A percentile compares a stretch with the other conserved stretches of the same genome.
phyloP scores from a whole-genome alignment of 2,329 filamentous ascomycete species.

The Xylariaceae sp. region DNA sequence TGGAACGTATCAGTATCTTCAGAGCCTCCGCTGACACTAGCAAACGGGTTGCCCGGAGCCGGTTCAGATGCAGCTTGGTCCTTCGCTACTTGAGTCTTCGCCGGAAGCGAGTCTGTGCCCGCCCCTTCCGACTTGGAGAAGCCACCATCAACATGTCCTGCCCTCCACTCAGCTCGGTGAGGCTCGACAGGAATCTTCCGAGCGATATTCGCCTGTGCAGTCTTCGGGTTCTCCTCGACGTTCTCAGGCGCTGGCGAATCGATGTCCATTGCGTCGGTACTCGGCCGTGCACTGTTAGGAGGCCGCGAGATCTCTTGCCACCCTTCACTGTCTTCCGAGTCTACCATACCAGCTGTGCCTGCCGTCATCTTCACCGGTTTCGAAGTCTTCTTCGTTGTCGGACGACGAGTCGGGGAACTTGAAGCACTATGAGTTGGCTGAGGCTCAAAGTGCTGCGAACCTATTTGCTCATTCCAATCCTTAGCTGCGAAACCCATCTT shows the following conservation, averaged over 20 bases:
- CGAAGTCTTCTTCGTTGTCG: slow-evolving; percentile 50
- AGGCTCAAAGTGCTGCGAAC: slow-evolving; percentile 50
- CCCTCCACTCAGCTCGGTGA: slow-evolving; percentile 55
- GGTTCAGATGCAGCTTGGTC: slow-evolving; percentile 5
- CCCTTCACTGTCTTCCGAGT: slow-evolving; percentile 43
- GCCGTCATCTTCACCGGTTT: slow-evolving; percentile 51
- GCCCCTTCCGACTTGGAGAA: slow-evolving; percentile 9
- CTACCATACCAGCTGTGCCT: slow-evolving; percentile 40
- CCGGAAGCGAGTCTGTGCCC: slow-evolving; percentile 9
- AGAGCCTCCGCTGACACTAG: slow-evolving; percentile 41
- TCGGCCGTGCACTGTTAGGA: slow-evolving; percentile 14
- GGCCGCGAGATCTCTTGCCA: slow-evolving; percentile 17
- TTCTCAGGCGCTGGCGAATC: slow-evolving; percentile 43
- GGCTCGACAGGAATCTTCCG: slow-evolving; percentile 57
- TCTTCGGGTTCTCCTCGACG: slow-evolving; percentile 21
- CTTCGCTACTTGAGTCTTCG: slow-evolving; percentile 13
- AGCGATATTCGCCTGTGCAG: slow-evolving; percentile 28
- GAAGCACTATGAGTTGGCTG: slow-evolving; percentile 34
- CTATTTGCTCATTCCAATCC: slow-evolving; percentile 52
- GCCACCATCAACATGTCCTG: slow-evolving; percentile 39
- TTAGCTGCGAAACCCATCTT: slow-evolving; percentile 42
- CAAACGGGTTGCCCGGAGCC: slow-evolving; percentile 11
- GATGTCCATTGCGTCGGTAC: slow-evolving; percentile 59
- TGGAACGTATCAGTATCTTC: slow-evolving; percentile 53
- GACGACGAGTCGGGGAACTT: slow-evolving; percentile 42